A percentile compares a stretch with the other conserved stretches of the same genome.
Conservation (phyloP, 768 basidiomycete genomes). For the Russula foetens region DNA sequence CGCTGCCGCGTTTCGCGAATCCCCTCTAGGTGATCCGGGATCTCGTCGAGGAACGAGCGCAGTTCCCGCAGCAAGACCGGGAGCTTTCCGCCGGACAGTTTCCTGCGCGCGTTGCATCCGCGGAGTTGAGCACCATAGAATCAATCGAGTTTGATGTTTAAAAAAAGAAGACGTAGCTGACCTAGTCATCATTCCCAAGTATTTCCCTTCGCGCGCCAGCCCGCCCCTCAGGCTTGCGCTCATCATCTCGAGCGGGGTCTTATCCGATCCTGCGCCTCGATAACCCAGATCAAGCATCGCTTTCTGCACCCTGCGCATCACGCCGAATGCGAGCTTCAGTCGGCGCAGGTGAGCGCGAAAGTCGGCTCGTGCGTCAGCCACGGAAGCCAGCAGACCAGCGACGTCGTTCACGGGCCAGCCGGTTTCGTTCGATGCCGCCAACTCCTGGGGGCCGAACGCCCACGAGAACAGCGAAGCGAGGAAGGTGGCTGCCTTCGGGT, state of each 20-base stretch:
- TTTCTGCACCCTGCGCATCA: conserved; percentile 37
- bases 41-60: conserved; percentile 30
- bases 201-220: conserved; percentile 35
- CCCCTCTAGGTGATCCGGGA: conserved; percentile 18
- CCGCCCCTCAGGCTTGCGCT: conserved; percentile 38
- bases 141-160: neutral
- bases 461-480: conserved; percentile 25
- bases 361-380: conserved; percentile 33
- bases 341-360: conserved; percentile 29
- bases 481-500: conserved; percentile 26
- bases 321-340: conserved; percentile 40
- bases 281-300: conserved; percentile 39
- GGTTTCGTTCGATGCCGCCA: neutral
- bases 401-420: conserved; percentile 26
- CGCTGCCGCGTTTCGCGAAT: neutral
- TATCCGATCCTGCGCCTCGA: conserved; percentile 23
- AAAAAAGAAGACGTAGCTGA: conserved; percentile 24
- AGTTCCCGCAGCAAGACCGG: conserved; percentile 35
- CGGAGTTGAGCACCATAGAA: neutral
- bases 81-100: conserved; percentile 32
- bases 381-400: conserved; percentile 26
- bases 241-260: conserved; percentile 33
- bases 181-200: conserved; percentile 42
- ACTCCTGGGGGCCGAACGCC: conserved; percentile 18
- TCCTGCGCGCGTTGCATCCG: conserved; percentile 28